Evolutionary conservation across 148 eudicot genomes (phyloP).

Genomic region (Vaccinium macrocarpon): DNA sequence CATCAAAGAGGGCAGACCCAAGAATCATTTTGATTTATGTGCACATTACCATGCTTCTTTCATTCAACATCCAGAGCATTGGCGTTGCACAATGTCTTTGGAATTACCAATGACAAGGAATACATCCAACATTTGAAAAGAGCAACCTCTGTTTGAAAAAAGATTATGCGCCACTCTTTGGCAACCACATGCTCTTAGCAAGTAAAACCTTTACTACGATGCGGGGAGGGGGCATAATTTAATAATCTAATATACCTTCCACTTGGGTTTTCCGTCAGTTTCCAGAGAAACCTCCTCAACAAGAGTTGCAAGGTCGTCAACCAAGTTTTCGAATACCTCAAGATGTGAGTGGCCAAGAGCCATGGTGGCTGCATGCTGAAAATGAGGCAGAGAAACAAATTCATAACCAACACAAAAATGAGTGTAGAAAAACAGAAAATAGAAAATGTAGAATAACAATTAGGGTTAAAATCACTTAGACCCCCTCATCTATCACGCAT

Average conservation of each 20-base stretch:
- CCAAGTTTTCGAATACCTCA: conserved; percentile 90
- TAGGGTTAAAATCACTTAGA: no score
- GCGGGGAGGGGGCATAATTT: background rate
- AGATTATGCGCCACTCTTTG: background rate
- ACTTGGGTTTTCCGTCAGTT: conserved; percentile 93
- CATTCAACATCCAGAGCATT: no score
- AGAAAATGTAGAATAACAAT: background rate
- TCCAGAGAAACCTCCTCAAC: conserved; percentile 85
- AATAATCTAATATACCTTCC: conserved; percentile 70
- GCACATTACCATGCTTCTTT: no score
- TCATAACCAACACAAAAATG: background rate
- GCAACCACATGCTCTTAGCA: background rate
- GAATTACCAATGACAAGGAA: background rate
- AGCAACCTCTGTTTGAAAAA: background rate
- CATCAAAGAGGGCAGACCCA: no score
- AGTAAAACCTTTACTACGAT: background rate
- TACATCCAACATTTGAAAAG: background rate
- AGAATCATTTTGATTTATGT: no score
- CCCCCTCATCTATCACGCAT: no score
- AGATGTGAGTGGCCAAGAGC: conserved; percentile 98
- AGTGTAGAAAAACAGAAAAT: background rate
- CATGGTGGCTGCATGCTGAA: conserved; percentile 97
- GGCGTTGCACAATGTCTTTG: no score
- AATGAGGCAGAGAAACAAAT: background rate
- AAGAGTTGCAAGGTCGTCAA: conserved; percentile 86